phyloP scores from a whole-genome alignment of 1,139 yeast genomes.

The Nadsonia starkeyi-henricii region DNA sequence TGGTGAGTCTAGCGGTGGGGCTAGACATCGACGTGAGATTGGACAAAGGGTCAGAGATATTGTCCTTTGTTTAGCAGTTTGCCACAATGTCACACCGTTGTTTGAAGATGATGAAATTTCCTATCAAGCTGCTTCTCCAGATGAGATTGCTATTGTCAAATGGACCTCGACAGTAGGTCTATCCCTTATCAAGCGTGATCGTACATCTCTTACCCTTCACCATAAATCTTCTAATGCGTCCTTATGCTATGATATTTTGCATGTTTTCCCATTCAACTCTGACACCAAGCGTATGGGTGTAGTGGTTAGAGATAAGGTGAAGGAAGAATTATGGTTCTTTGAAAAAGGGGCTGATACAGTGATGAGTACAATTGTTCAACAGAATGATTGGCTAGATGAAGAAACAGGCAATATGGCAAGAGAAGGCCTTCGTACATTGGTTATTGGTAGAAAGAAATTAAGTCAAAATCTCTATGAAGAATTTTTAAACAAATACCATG shows the following conservation, averaged over 20 bases:
- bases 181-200: constrained; percentile 64
- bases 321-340: constrained; percentile 67
- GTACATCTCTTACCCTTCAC: constrained; percentile 52
- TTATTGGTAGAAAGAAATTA: constrained; percentile 70
- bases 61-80: constrained; percentile 68
- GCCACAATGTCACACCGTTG: constrained; percentile 93
- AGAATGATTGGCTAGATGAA: constrained; percentile 93
- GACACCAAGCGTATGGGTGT: constrained; percentile 97
- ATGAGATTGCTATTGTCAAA: constrained; percentile 91
- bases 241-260: constrained; percentile 51
- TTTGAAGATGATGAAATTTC: constrained; percentile 48
- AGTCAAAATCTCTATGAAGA: constrained; percentile 39
- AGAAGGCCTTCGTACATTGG: constrained; percentile 91
- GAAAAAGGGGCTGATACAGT: constrained; percentile 96
- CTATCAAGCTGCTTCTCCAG: constrained; percentile 98
- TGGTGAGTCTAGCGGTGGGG: constrained; percentile 16
- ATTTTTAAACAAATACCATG: constrained; percentile 49
- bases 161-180: constrained; percentile 83
- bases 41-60: constrained; percentile 67
- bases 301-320: constrained; percentile 47
- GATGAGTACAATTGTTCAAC: constrained; percentile 71
- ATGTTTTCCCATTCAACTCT: constrained; percentile 86
- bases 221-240: constrained; percentile 47
- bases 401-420: constrained; percentile 97
- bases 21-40: constrained; percentile 46